Conservation (phyloP, 1,284 basidiomycete genomes). For the Stereum hirsutum region DNA sequence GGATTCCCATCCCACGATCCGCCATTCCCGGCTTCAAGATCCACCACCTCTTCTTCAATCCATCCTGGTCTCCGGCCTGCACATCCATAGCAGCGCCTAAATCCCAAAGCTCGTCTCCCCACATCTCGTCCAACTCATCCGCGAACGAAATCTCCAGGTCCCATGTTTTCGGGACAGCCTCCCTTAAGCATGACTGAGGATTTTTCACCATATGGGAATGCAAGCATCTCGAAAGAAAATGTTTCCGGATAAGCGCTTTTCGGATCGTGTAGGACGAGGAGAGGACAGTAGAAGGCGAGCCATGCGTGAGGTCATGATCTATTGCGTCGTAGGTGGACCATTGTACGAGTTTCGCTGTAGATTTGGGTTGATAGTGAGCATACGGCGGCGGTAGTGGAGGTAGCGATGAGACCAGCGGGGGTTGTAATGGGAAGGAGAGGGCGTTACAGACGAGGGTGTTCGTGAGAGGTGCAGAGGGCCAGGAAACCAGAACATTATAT, state of each 20-base stretch:
- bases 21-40: constrained; percentile 98
- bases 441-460: constrained; percentile 58
- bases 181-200: constrained; percentile 41
- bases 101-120: constrained; percentile 91
- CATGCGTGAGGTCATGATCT: constrained; percentile 63
- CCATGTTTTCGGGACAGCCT: constrained; percentile 73
- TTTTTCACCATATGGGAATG: constrained; percentile 71
- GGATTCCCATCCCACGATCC: constrained; percentile 91
- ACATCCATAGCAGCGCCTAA: constrained; percentile 55
- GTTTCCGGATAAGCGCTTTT: constrained; percentile 92
- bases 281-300: constrained; percentile 39
- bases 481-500: constrained; percentile 48
- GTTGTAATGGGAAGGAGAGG: constrained; percentile 31
- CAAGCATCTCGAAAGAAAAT: constrained; percentile 79
- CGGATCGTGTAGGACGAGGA: constrained; percentile 87
- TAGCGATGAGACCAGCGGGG: constrained; percentile 19
- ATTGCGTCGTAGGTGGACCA: constrained; percentile 82
- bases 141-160: constrained; percentile 85
- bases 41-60: constrained; percentile 55
- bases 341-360: constrained; percentile 44
- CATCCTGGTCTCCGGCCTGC: no score
- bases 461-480: constrained; percentile 76
- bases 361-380: constrained; percentile 15
- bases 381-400: constrained; percentile 16
- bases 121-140: constrained; percentile 93